phyloP scores from a whole-genome alignment of 345 rosid species.

The Mercurialis annua region DNA sequence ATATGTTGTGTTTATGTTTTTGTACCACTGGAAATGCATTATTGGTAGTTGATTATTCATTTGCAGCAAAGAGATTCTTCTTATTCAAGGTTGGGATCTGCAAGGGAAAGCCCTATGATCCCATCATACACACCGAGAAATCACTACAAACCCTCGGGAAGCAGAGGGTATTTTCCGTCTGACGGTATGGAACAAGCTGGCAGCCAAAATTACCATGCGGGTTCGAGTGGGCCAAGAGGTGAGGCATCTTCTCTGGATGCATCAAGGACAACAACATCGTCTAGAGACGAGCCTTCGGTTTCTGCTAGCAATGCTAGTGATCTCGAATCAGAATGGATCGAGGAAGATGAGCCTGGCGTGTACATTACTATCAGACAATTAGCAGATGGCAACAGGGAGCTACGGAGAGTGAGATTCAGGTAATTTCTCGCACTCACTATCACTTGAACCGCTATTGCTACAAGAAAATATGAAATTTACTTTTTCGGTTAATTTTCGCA shows the following conservation, averaged over 20 bases:
- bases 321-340: constrained; percentile 87
- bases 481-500: constrained; percentile 30
- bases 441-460: neutral
- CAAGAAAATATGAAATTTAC: neutral
- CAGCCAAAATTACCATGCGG: constrained; percentile 39
- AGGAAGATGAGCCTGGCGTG: constrained; percentile 90
- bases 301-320: constrained; percentile 94
- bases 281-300: constrained; percentile 89
- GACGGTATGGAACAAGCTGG: constrained; percentile 65
- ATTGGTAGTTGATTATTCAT: too few species aligned
- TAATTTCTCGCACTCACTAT: constrained; percentile 19
- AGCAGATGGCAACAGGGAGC: constrained; percentile 86
- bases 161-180: constrained; percentile 60
- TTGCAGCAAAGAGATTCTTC: constrained; percentile 66
- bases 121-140: constrained; percentile 77
- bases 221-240: constrained; percentile 48
- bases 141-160: constrained; percentile 57
- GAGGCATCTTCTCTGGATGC: constrained; percentile 60
- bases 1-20: too few species aligned
- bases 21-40: too few species aligned
- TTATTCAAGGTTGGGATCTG: constrained; percentile 69
- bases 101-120: constrained; percentile 80
- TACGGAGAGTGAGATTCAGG: constrained; percentile 98
- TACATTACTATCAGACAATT: constrained; percentile 89
- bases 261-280: constrained; percentile 75